Evolutionary conservation across 2,329 filamentous ascomycete species (phyloP), one percentile per base, ranked within the genome.

Genomic region (Whalleya microplaca): DNA sequence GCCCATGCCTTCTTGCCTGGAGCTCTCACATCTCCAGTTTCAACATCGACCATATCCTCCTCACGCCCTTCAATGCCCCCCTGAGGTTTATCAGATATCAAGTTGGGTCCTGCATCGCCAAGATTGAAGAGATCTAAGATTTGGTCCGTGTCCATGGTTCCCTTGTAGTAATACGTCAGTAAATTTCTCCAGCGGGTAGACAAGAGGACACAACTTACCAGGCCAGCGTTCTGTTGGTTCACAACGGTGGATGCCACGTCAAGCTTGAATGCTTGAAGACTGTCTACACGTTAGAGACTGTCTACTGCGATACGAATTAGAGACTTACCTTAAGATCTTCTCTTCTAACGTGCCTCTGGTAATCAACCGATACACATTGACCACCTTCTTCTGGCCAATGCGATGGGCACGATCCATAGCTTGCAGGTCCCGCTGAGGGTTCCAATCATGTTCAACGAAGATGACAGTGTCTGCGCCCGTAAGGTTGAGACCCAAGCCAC

Each of bases 401-500:
- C 95, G 88, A 80, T 99, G 95, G 8, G 95, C 95, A 58, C 95
- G 92, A 72, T 99, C 95, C 95, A 99, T 99, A 64, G 95, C 95
- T 72, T 99, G 95, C 65, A 99, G 85, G 75, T 99, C 95, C 75
- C 96, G 96, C 72, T 99, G 95, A 29, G 95, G 95, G 72, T 99
- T 99, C 95, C 95, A 99, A 75, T 99, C 95, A 75, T 99, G 96
- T 75, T 99, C 95, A 27, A 99, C 96, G 69, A 99, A 99, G 66
- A 99, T 99, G 73, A 99, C 95, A 0, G 95, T 99, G 75, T 99
- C 95, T 2, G 95, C 95, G 64, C 95, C 95, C 0, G 95, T 99
- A 63, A 99, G 78, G 73, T 99, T 99, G 54, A 99, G 84, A 23
- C 95, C 95, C 1, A 99, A 80, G 61, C 95, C 95, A 72, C 95